These are phyloP conservation scores for Colletotrichum navitas DNA, from an alignment of 2,329 filamentous ascomycete species.

Conservation along the genomic window DNA sequence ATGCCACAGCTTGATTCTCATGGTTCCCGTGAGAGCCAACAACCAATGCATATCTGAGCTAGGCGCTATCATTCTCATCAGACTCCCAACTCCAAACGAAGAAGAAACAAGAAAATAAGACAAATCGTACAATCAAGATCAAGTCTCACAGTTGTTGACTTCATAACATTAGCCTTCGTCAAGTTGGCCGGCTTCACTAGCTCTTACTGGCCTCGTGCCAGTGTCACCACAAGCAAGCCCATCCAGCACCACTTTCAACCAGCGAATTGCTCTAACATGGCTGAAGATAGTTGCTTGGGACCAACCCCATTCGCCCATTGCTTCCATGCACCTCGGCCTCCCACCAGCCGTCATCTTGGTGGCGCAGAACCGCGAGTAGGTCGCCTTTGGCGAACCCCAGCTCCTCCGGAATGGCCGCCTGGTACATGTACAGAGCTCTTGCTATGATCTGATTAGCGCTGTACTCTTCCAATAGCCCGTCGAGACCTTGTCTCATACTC, in stretches of 20 bases:
- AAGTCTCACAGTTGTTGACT: not conserved
- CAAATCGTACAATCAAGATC: not conserved
- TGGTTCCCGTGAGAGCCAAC: not conserved
- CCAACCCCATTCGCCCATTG: conserved; percentile 70
- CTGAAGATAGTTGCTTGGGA: conserved; percentile 77
- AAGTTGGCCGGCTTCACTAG: not conserved
- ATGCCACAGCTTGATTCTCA: not conserved
- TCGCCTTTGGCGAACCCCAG: conserved; percentile 94
- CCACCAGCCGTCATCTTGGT: conserved; percentile 99
- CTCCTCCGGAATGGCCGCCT: conserved; percentile 95
- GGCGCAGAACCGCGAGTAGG: conserved; percentile 85
- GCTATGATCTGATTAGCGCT: conserved; percentile 65
- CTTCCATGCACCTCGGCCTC: conserved; percentile 90
- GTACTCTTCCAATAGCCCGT: not conserved
- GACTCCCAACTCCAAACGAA: not conserved
- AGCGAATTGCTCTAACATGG: conserved; percentile 54
- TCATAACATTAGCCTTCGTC: not conserved
- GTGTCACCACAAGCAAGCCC: no score
- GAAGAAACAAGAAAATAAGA: not conserved
- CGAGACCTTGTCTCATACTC: conserved; percentile 58
- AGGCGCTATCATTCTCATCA: not conserved
- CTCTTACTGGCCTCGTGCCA: not conserved
- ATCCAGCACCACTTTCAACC: not conserved
- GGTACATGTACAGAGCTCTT: conserved; percentile 93
- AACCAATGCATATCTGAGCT: not conserved